phyloP scores from a whole-genome alignment of 2,329 filamentous ascomycete genomes.

The Blastomyces percursus region DNA sequence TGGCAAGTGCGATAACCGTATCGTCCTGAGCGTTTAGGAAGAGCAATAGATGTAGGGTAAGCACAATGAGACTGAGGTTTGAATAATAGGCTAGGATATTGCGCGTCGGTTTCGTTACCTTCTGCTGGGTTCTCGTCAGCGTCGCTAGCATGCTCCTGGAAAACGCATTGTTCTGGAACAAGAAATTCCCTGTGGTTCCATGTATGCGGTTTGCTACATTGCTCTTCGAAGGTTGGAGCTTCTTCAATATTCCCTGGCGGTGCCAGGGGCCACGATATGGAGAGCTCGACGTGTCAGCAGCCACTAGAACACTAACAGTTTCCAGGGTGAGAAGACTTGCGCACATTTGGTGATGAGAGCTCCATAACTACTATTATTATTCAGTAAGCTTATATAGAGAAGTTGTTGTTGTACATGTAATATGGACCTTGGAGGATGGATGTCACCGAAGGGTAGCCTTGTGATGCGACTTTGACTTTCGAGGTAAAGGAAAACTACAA shows the following conservation, averaged over 20 bases:
- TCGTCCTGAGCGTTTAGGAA: constrained; percentile 18
- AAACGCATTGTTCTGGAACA: not conserved
- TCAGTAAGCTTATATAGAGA: not conserved
- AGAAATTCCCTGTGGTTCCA: constrained; percentile 4
- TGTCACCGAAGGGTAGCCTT: not conserved
- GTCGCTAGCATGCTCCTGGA: not conserved
- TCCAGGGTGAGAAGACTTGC: not conserved
- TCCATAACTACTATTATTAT: not conserved
- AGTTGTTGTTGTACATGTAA: no score
- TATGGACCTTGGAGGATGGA: not conserved
- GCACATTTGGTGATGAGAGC: not conserved
- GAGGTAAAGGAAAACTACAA: not conserved
- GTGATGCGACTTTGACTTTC: not conserved
- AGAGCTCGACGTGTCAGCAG: not conserved
- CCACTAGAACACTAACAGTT: not conserved
- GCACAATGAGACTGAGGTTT: constrained; percentile 16
- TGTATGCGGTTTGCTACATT: not conserved
- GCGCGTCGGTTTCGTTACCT: not conserved
- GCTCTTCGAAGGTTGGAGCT: not conserved
- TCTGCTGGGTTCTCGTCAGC: not conserved
- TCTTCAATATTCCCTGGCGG: not conserved
- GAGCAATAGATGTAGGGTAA: constrained; percentile 14
- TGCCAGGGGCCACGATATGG: not conserved
- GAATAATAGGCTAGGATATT: constrained; percentile 15
- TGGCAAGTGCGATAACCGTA: constrained; percentile 5